phyloP scores from a whole-genome alignment of 176 grass and related monocot genomes.

The Oryza glaberrima region DNA sequence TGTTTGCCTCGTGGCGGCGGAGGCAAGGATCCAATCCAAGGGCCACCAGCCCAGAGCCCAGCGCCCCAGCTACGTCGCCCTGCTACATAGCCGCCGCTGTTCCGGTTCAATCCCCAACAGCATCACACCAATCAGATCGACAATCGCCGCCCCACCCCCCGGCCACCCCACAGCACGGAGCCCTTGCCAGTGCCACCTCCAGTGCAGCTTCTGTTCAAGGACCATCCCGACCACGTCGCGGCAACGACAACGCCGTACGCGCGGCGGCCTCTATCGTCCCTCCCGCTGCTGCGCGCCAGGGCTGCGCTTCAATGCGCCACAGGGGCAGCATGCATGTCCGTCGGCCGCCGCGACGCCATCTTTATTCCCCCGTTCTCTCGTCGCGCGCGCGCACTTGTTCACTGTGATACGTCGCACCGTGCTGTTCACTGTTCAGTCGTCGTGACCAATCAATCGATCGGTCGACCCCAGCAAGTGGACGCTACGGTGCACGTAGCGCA shows the following conservation, averaged over 20 bases:
- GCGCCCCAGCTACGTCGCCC: too few species aligned
- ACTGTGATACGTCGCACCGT: too few species aligned
- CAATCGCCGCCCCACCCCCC: background rate
- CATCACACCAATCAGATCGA: background rate
- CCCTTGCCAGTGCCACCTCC: background rate
- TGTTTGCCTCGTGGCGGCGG: too few species aligned
- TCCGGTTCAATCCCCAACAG: background rate
- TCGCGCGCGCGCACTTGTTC: background rate
- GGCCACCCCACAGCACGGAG: background rate
- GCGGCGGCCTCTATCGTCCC: background rate
- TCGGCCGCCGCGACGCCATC: background rate
- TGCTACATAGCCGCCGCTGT: too few species aligned
- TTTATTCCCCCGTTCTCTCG: background rate
- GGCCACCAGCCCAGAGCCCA: too few species aligned
- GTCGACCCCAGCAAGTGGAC: background rate
- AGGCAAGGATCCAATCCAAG: too few species aligned
- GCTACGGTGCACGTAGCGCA: background rate
- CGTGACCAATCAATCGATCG: background rate
- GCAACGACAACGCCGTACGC: background rate
- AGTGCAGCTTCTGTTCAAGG: conserved; percentile 10
- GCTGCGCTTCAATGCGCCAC: background rate
- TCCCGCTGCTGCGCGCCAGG: background rate
- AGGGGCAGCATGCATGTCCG: background rate
- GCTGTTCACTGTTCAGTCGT: background rate
- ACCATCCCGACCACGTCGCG: background rate